phyloP scores from a whole-genome alignment of 805 yeast species.

The Peterozyma toletana region DNA sequence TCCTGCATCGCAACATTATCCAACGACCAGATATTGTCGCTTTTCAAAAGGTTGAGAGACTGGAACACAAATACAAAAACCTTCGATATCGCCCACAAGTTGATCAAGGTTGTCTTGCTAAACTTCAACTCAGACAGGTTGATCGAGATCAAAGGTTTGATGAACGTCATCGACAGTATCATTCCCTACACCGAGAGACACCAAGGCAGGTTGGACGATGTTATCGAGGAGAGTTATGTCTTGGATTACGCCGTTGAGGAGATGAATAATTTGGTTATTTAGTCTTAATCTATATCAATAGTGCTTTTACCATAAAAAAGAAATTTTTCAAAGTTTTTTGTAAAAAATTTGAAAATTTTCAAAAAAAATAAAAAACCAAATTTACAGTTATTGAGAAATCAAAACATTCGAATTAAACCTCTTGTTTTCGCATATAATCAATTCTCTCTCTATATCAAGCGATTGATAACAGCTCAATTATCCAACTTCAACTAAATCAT shows the following conservation, averaged over 20 bases:
- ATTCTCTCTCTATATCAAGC: too few species aligned
- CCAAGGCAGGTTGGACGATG: constrained; percentile 62
- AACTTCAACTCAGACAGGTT: constrained; percentile 48
- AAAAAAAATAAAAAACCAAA: too few species aligned
- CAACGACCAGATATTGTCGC: constrained; percentile 47
- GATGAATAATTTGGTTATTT: constrained; percentile 40
- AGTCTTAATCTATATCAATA: too few species aligned
- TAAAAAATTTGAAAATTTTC: too few species aligned
- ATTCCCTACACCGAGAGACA: constrained; percentile 90
- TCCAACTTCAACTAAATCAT: too few species aligned
- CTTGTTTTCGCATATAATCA: too few species aligned
- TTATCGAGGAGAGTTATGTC: constrained; percentile 79
- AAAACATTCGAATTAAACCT: too few species aligned
- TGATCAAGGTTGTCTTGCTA: constrained; percentile 58
- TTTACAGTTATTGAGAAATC: too few species aligned
- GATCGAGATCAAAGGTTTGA: constrained; percentile 59
- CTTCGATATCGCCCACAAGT: constrained; percentile 72
- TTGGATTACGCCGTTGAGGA: constrained; percentile 79
- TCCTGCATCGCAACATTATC: constrained; percentile 48
- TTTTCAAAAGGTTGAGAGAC: constrained; percentile 77
- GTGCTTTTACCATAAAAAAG: too few species aligned
- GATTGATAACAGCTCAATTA: too few species aligned
- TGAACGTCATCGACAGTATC: constrained; percentile 63
- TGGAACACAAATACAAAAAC: constrained; percentile 92
- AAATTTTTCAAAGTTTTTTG: too few species aligned